Evolutionary conservation across 2,329 filamentous ascomycete species (phyloP).

Genomic region (Clonostachys rhizophaga): DNA sequence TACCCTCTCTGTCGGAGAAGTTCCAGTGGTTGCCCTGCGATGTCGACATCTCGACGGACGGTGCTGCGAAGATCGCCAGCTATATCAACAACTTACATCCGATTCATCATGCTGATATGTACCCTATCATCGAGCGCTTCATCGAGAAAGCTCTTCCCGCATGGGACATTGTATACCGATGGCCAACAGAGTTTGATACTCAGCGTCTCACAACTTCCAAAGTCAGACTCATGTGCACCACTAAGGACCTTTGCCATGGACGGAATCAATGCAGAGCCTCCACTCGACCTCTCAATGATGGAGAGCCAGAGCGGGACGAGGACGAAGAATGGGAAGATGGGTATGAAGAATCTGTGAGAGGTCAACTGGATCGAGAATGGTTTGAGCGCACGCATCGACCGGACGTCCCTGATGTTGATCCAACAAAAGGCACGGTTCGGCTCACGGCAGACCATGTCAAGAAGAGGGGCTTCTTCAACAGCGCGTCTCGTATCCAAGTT

Average conservation of each 20-base stretch:
- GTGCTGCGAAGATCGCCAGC: slow-evolving; percentile 33
- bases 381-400: slow-evolving; percentile 15
- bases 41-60: slow-evolving; percentile 26
- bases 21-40: slow-evolving; percentile 47
- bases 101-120: slow-evolving; percentile 24
- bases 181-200: slow-evolving; percentile 15
- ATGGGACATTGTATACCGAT: slow-evolving; percentile 33
- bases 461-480: slow-evolving; percentile 18
- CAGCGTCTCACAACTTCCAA: slow-evolving; percentile 13
- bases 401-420: slow-evolving; percentile 7
- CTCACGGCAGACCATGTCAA: slow-evolving; percentile 14
- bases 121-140: slow-evolving; percentile 32
- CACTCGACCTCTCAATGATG: slow-evolving; percentile 14
- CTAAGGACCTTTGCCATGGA: not conserved
- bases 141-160: slow-evolving; percentile 33
- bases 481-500: slow-evolving; percentile 43
- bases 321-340: slow-evolving; percentile 8
- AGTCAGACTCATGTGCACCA: not conserved
- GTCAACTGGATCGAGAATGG: slow-evolving; percentile 17
- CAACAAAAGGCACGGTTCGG: not conserved
- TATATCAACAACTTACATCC: slow-evolving; percentile 53
- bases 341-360: slow-evolving; percentile 10
- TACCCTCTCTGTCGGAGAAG: slow-evolving; percentile 9
- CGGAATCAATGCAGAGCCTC: slow-evolving; percentile 6
- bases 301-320: slow-evolving; percentile 11